Evolutionary conservation across 257 asterid species (phyloP).

Genomic region (Solanum ahanhuiri): DNA sequence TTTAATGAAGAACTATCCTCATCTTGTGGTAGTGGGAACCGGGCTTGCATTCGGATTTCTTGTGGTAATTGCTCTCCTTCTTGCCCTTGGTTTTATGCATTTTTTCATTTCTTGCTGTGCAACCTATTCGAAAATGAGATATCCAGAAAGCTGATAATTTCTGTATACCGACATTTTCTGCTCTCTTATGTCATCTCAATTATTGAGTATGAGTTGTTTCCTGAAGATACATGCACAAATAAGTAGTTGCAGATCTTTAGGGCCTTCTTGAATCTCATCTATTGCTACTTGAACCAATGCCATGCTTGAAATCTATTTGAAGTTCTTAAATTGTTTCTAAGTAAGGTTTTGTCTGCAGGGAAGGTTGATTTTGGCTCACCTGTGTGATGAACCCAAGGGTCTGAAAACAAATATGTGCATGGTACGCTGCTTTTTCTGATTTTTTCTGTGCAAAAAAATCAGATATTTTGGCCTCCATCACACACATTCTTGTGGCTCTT

Average conservation of each 20-base stretch:
- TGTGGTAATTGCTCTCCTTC: conserved; percentile 51
- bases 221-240: not conserved
- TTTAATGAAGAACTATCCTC: conserved; percentile 57
- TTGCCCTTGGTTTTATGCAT: not conserved
- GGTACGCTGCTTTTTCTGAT: conserved; percentile 39
- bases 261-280: not conserved
- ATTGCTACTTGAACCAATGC: not conserved
- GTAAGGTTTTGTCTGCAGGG: conserved; percentile 49
- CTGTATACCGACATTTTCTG: not conserved
- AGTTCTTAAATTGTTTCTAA: not conserved
- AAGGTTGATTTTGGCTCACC: conserved; percentile 83
- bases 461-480: not conserved
- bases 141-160: not conserved
- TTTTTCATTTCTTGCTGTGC: not conserved
- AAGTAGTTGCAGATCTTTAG: not conserved
- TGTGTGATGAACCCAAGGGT: conserved; percentile 97
- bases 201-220: not conserved
- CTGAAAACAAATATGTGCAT: conserved; percentile 94
- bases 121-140: not conserved
- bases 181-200: not conserved
- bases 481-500: not conserved
- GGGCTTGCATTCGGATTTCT: conserved; percentile 96
- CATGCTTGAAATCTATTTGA: not conserved
- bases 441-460: not conserved
- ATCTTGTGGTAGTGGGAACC: conserved; percentile 54